These are phyloP conservation scores for Populus ilicifolia DNA, from an alignment of 345 rosid genomes.

Conservation along the genomic window DNA sequence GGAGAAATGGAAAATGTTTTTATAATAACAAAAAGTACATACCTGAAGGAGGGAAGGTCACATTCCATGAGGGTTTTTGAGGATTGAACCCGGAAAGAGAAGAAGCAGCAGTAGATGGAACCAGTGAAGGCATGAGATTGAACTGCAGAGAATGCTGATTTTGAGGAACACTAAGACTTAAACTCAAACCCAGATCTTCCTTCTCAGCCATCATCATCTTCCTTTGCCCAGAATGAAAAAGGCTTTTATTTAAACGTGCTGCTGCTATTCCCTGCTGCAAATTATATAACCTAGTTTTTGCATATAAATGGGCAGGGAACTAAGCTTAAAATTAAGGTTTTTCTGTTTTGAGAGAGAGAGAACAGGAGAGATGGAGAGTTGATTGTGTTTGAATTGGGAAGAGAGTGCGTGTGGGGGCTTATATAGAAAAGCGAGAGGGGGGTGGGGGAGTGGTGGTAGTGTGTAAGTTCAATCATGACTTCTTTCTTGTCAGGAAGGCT, in stretches of 20 bases:
- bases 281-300: not conserved
- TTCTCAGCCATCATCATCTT: slow-evolving; percentile 52
- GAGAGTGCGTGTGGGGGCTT: slow-evolving; percentile 19
- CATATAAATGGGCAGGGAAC: not conserved
- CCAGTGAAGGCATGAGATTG: slow-evolving; percentile 46
- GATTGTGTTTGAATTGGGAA: not conserved
- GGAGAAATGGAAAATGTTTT: not conserved
- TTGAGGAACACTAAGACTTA: slow-evolving; percentile 62
- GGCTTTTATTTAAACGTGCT: not conserved
- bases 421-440: slow-evolving; percentile 38
- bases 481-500: slow-evolving; percentile 41
- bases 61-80: slow-evolving; percentile 55
- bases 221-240: not conserved
- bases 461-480: slow-evolving; percentile 55
- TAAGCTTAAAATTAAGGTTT: not conserved
- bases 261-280: not conserved
- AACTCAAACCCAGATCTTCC: slow-evolving; percentile 80
- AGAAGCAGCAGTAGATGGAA: slow-evolving; percentile 31
- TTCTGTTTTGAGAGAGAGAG: not conserved
- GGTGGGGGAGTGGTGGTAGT: slow-evolving; percentile 9
- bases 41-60: slow-evolving; percentile 52
- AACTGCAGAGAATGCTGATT: slow-evolving; percentile 43
- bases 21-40: slow-evolving; percentile 1
- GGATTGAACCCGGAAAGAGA: slow-evolving; percentile 31
- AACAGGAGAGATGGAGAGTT: slow-evolving; percentile 4